Conservation (phyloP, 306 rosid species). For the Quercus gilva region DNA sequence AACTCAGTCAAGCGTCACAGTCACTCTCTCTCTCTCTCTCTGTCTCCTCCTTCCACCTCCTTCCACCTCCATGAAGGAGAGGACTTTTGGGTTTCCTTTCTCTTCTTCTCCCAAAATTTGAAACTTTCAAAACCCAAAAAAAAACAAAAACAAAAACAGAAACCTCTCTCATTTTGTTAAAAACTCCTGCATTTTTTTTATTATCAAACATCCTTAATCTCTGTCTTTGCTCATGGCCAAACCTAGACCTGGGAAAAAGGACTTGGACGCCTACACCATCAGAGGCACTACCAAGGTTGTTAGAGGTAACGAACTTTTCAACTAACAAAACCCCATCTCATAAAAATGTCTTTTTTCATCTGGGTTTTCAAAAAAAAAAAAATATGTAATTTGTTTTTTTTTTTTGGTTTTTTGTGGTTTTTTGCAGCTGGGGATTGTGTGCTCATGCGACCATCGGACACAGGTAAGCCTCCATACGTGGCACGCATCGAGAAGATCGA, state of each 20-base stretch:
- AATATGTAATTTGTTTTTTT: slow-evolving; percentile 3
- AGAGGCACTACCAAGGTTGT: slow-evolving; percentile 87
- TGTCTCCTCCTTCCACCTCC: background rate
- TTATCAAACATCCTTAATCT: background rate
- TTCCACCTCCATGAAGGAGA: slow-evolving; percentile 17
- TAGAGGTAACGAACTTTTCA: slow-evolving; percentile 47
- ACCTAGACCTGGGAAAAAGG: slow-evolving; percentile 71
- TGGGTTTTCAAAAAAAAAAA: background rate
- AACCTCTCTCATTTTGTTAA: background rate
- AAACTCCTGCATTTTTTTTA: slow-evolving; percentile 27
- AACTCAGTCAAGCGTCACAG: slow-evolving; percentile 41
- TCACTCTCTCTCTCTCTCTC: slow-evolving; percentile 10
- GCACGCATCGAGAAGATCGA: slow-evolving; percentile 83
- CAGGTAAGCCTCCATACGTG: slow-evolving; percentile 72
- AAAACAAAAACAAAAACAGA: background rate
- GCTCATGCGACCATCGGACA: slow-evolving; percentile 81
- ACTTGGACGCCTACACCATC: slow-evolving; percentile 75
- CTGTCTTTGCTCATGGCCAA: slow-evolving; percentile 55
- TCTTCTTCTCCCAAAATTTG: slow-evolving; percentile 15
- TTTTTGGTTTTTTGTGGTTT: slow-evolving; percentile 15
- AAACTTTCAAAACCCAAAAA: background rate
- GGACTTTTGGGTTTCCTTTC: slow-evolving; percentile 23
- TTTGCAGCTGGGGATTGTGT: slow-evolving; percentile 63
- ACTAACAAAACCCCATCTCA: background rate
- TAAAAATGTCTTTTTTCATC: background rate